Evolutionary conservation across 2,329 filamentous ascomycete genomes (phyloP).

Genomic region (Chrysosporium queenslandicum): DNA sequence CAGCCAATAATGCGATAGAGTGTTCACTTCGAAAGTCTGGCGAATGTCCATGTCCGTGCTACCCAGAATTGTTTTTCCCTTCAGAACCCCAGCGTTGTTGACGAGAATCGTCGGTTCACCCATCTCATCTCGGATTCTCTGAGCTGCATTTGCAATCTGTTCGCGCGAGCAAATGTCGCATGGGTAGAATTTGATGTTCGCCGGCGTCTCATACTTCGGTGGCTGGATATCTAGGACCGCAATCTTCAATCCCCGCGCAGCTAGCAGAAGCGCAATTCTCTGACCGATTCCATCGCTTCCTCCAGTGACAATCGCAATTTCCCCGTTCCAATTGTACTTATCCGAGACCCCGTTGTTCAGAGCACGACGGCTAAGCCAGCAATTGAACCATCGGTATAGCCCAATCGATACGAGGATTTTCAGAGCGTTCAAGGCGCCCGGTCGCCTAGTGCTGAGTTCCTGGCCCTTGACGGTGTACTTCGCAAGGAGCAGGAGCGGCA

Average conservation of each 20-base stretch:
- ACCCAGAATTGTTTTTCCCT: conserved; percentile 51
- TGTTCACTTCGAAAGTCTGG: conserved; percentile 62
- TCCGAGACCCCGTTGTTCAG: conserved; percentile 37
- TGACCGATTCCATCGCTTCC: conserved; percentile 65
- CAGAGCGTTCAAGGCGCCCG: conserved; percentile 44
- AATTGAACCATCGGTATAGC: conserved; percentile 41
- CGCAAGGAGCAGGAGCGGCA: conserved; percentile 54
- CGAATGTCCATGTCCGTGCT: conserved; percentile 49
- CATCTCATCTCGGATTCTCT: conserved; percentile 41
- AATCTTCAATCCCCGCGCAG: conserved; percentile 54
- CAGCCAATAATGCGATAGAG: conserved; percentile 57
- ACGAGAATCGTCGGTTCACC: conserved; percentile 59
- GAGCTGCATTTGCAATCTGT: conserved; percentile 44
- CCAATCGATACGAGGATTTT: conserved; percentile 46
- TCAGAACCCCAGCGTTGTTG: conserved; percentile 59
- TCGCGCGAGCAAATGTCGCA: conserved; percentile 57
- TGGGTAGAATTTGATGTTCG: conserved; percentile 55
- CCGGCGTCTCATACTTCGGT: conserved; percentile 33
- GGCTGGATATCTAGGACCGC: conserved; percentile 61
- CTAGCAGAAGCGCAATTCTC: conserved; percentile 55
- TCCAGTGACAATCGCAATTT: conserved; percentile 65
- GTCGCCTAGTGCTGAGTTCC: conserved; percentile 45
- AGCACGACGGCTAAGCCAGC: conserved; percentile 43
- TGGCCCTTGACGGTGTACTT: conserved; percentile 55
- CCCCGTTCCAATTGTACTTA: conserved; percentile 48